Evolutionary conservation across 495 filamentous ascomycete genomes (phyloP), one percentile per base, ranked within the genome.

Genomic region (Daldinia bambusicola): DNA sequence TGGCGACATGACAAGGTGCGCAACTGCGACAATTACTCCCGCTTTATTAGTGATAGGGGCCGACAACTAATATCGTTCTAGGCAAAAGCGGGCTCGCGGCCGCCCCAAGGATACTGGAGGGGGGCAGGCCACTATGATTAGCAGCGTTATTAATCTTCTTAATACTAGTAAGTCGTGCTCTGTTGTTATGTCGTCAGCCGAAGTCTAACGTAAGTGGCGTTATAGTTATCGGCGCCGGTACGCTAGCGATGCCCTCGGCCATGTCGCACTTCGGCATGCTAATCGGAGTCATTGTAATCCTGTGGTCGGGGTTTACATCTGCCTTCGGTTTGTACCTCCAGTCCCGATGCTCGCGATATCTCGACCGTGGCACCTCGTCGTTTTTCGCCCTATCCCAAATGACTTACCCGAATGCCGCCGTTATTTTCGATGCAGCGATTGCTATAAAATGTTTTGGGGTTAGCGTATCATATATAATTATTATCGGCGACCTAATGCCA

Each of bases 381-480:
- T 99, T 98, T 83, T 98, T 98, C 75, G 93, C 94, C 4, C 82
- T 99, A 6, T 97, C 93, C 18, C 95, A 99, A 77, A 84, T 98
- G 43, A 98, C 95, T 18, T 98, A 98, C 75, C 95, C 95, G 1
- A 98, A 97, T 79, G 95, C 95, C 0, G 93, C 95, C 3, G 92
- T 99, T 32, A 83, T 98, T 31, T 99, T 99, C 80, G 95, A 99
- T 81, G 91, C 90, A 4, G 95, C 95, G 0, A 99, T 99, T 75
- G 93, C 95, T 6, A 92, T 99, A 75, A 99, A 99, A 76, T 99
- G 95, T 77, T 98, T 98, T 80, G 95, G 88, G n/a, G 95, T 99
- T 16, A 96, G 91, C 7, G 91, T 98, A 45, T 97, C 93, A 76
- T 99, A 99, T 79, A 87, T 99, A 72, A 99, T 98, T 69, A 97